These are phyloP conservation scores for Senna tora DNA, from an alignment of 306 rosid genomes.

Conservation along the genomic window DNA sequence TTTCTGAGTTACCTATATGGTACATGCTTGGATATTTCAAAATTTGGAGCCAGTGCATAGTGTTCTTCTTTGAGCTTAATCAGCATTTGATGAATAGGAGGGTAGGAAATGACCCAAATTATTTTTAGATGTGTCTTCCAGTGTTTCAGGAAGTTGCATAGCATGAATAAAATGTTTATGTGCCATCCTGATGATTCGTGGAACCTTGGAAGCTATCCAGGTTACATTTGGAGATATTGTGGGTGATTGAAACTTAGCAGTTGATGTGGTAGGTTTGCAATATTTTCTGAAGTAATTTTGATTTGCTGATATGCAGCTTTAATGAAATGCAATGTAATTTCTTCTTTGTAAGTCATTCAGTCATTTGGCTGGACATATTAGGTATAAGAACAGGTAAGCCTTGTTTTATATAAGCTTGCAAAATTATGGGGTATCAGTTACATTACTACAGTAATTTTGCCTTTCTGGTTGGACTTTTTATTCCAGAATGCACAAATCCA, in stretches of 20 bases:
- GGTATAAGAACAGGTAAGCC: conserved; percentile 14
- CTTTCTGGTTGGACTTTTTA: not conserved
- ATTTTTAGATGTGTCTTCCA: conserved; percentile 36
- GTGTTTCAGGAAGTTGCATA: conserved; percentile 43
- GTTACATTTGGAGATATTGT: conserved; percentile 28
- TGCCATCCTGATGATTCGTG: conserved; percentile 35
- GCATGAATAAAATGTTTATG: conserved; percentile 27
- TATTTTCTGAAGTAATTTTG: not conserved
- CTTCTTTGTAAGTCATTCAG: conserved; percentile 34
- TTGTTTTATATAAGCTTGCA: not conserved
- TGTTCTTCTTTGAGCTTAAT: conserved; percentile 23
- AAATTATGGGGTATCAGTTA: not conserved
- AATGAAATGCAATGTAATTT: conserved; percentile 17
- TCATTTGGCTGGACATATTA: conserved; percentile 28
- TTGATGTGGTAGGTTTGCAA: conserved; percentile 34
- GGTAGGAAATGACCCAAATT: not conserved
- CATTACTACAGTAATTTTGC: not conserved
- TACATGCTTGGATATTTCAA: conserved; percentile 12
- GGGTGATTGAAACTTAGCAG: conserved; percentile 23
- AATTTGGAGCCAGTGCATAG: not conserved
- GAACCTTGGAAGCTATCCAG: not conserved
- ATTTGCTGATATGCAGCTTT: conserved; percentile 28
- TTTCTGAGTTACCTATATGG: conserved; percentile 20
- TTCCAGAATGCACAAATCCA: not conserved
- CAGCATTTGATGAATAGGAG: conserved; percentile 21